These are phyloP conservation scores for Penicillium pancosmium DNA, from an alignment of 495 filamentous ascomycete species.

Conservation along the genomic window DNA sequence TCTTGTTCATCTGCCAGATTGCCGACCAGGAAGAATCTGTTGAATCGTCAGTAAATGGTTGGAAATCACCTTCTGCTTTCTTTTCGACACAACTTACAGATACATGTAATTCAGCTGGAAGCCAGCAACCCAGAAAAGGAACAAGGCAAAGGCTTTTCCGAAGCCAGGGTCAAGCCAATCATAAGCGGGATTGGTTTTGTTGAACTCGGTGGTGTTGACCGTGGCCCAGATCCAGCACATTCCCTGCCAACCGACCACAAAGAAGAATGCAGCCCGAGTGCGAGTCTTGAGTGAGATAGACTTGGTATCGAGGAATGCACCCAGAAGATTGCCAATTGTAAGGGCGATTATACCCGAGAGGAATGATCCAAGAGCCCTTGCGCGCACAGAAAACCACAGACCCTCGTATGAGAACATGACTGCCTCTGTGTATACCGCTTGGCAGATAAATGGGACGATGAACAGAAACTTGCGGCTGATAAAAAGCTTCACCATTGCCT, in stretches of 20 bases:
- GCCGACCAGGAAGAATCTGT: slow-evolving; percentile 62
- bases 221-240: slow-evolving; percentile 66
- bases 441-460: slow-evolving; percentile 61
- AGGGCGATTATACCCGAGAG: slow-evolving; percentile 62
- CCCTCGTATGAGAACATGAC: slow-evolving; percentile 64
- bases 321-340: slow-evolving; percentile 58
- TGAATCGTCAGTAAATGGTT: slow-evolving; percentile 10
- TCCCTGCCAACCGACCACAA: slow-evolving; percentile 56
- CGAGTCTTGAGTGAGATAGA: slow-evolving; percentile 51
- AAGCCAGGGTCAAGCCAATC: slow-evolving; percentile 62
- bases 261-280: slow-evolving; percentile 43
- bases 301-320: slow-evolving; percentile 56
- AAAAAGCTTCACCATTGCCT: slow-evolving; percentile 52
- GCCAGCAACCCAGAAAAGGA: slow-evolving; percentile 57
- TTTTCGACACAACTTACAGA: slow-evolving; percentile 41
- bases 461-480: slow-evolving; percentile 55
- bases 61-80: background rate
- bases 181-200: slow-evolving; percentile 50
- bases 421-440: slow-evolving; percentile 62
- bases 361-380: slow-evolving; percentile 64
- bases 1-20: slow-evolving; percentile 57
- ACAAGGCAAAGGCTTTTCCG: slow-evolving; percentile 59
- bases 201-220: slow-evolving; percentile 55
- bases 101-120: slow-evolving; percentile 70
- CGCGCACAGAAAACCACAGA: slow-evolving; percentile 64